Evolutionary conservation across 169 alveolate genomes (phyloP), one percentile per base, ranked within the genome.

Genomic region (Plasmodium sp.): DNA sequence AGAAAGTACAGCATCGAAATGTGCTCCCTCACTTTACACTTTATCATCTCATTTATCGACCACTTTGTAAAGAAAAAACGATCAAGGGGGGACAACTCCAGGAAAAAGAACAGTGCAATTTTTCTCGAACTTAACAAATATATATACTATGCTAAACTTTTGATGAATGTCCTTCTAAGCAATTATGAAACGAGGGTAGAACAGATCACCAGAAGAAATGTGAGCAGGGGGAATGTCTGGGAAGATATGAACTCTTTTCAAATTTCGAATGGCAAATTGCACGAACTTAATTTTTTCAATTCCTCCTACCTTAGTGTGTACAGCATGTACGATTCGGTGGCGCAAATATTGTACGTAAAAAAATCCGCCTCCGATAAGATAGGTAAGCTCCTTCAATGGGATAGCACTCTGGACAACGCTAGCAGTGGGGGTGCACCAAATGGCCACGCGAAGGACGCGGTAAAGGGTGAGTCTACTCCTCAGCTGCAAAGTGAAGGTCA

Each of bases 51-150:
- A 34, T 84, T 84, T 84, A 84, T 84, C 3, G 93, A 84, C 22
- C 41, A 54, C 18, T 74, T 74, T 84, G 43, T 34, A 51, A 83
- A 83, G 43, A 74, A 33, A 41, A 67, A 33, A 34, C 16, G 54
- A 84, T 71, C 9, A 2, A 41, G 12, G 36, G 58, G 62, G 79
- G 74, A 48, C 9, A 33, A 45, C 10, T 48, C 36, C 16, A 84
- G 62, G 9, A 84, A 33, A 22, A 74, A 6, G 39, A 45, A 73
- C 14, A 41, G 33, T 56, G 73, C 74, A 84, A 67, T 84, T 48
- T 84, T 73, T 27, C 62, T 84, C 48, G 93, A 84, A 75, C 79
- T 84, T 75, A 84, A 84, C 51, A 84, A 84, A 74, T 84, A 84
- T 84, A 54, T 84, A 18, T 84, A 84, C 58, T 74, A 74, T 74